Evolutionary conservation across 768 basidiomycete species (phyloP).

Genomic region (Pulveroboletus sp.): DNA sequence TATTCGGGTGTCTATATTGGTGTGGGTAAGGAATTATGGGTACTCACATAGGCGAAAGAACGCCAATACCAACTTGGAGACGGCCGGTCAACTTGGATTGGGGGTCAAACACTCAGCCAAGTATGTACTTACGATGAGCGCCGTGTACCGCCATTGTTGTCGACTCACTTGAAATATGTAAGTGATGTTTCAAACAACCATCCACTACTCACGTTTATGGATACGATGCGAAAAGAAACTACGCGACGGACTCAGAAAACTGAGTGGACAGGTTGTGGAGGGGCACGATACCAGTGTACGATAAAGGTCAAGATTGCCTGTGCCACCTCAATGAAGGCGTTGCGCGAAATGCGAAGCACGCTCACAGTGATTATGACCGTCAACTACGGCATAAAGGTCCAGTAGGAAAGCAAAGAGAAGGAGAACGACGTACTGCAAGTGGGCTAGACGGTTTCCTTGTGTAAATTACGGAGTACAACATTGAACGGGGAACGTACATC

Average conservation of each 20-base stretch:
- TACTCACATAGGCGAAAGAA: conserved; percentile 32
- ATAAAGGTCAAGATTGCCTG: too few relatives aligned
- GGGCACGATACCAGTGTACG: too few relatives aligned
- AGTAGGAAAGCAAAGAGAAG: neutral
- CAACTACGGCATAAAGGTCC: too few relatives aligned
- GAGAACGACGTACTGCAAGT: too few relatives aligned
- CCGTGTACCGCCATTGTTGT: conserved; percentile 29
- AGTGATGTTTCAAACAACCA: neutral
- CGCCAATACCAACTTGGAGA: conserved; percentile 26
- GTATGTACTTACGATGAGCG: conserved; percentile 31
- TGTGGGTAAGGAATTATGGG: neutral
- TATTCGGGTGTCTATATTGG: neutral
- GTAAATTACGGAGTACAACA: too few relatives aligned
- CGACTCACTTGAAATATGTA: conserved; percentile 23
- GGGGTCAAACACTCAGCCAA: neutral
- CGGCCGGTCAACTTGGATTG: neutral
- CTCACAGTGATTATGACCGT: too few relatives aligned
- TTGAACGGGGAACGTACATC: too few relatives aligned
- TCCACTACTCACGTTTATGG: conserved; percentile 33
- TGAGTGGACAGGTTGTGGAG: neutral
- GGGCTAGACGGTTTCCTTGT: too few relatives aligned
- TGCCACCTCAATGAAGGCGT: too few relatives aligned
- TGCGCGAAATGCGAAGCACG: neutral
- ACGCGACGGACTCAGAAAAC: neutral
- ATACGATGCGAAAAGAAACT: conserved; percentile 42